Base-by-base conservation (phyloP, 768 basidiomycete species). In the Hericium rajendrae region DNA sequence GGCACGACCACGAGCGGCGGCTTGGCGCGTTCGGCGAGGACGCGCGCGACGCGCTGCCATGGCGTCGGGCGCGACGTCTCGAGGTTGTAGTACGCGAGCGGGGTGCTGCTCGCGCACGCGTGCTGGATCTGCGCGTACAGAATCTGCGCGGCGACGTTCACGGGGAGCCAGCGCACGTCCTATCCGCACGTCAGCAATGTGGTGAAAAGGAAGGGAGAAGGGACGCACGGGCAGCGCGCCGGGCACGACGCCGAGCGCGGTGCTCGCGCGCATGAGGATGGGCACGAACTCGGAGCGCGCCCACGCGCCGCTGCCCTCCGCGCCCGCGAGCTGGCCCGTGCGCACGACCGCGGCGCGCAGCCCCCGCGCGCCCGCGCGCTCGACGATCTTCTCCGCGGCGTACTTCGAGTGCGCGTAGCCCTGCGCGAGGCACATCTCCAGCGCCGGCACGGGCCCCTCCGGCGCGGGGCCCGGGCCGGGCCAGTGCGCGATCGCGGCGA, bases 401-500 rank as follows among this genome's bases (percentile, higher is more conserved):
- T 57, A 66, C 53, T 69, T 69, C n/a, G 64, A 62, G 39, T 66
- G 62, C 6, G 63, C 58, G 40, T 67, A 67, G 2, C 66, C 66
- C 1, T 54, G 51, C n/a, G 13, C 22, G 48, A 50, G 20, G 13
- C 20, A 20, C 13, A 50, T 6, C 16, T 20, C 48, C 18, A 28
- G 16, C 6, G n/a, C 16, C 22, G 15, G n/a, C 16, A 50, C 18
- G 6, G 26, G 13, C 15, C 3, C 48, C 48, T 50, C 48, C 3
- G 38, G 28, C 10, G 16, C 40, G 6, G 4, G 32, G 54, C 28
- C 18, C 20, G 48, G 48, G 9, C 48, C 18, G 24, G 48, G 48
- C 48, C 20, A 50, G 22, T 22, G 49, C n/a, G 26, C 49, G 49
- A 50, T 13, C n/a, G 24, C 49, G 22, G 22, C 56, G 15, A 57